Percentiles rank a stretch among this genome's conserved stretches.
Conservation (phyloP, 2,329 filamentous ascomycete genomes). For the Pseudopyricularia javanii region DNA sequence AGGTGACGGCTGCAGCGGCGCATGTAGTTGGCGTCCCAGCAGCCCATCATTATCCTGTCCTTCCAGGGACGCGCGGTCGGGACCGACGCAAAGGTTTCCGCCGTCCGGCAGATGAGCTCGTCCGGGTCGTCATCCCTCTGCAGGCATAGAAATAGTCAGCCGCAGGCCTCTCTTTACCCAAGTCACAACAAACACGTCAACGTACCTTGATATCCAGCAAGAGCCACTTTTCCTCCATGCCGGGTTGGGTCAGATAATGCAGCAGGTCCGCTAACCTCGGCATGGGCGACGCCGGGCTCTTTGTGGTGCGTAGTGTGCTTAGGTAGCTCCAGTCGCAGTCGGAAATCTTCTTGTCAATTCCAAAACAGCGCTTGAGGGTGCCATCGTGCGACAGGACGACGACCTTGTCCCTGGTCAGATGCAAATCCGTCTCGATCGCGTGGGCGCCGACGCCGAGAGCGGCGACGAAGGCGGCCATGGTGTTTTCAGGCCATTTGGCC, state of each 20-base stretch:
- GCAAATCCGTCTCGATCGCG: conserved; percentile 80
- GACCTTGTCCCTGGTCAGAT: conserved; percentile 69
- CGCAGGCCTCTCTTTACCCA: background rate
- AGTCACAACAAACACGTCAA: conserved; percentile 24
- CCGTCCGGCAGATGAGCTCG: conserved; percentile 58
- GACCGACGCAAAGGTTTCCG: conserved; percentile 46
- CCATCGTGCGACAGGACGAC: conserved; percentile 80
- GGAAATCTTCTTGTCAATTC: conserved; percentile 55
- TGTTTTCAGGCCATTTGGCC: conserved; percentile 71
- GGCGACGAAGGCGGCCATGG: conserved; percentile 43
- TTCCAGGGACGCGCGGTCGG: conserved; percentile 48
- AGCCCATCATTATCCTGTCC: conserved; percentile 63
- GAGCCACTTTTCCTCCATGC: conserved; percentile 60
- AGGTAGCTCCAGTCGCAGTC: conserved; percentile 71
- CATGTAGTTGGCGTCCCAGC: conserved; percentile 69
- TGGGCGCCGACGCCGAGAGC: conserved; percentile 32
- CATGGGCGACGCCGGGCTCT: conserved; percentile 51
- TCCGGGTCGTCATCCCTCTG: conserved; percentile 59
- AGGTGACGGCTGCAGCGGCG: conserved; percentile 48
- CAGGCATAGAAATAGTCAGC: background rate
- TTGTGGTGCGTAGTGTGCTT: conserved; percentile 52
- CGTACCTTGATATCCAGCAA: conserved; percentile 68
- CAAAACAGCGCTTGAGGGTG: conserved; percentile 70
- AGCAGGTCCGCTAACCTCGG: conserved; percentile 64
- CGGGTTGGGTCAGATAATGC: conserved; percentile 54